Conservation (phyloP, 1,284 basidiomycete species). For the Trichosporon faecale region DNA sequence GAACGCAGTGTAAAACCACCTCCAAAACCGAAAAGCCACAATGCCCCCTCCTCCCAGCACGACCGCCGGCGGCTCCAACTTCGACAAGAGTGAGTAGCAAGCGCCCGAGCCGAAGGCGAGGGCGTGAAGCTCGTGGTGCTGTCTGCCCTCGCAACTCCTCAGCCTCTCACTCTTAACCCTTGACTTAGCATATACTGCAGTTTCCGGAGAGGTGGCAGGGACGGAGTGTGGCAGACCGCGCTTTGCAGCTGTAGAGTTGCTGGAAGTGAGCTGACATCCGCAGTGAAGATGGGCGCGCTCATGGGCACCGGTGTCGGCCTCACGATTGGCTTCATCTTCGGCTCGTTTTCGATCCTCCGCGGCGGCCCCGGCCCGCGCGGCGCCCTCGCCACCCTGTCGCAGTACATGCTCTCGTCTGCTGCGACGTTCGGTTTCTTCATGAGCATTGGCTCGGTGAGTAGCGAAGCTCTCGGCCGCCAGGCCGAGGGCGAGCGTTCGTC, state of each 20-base stretch:
- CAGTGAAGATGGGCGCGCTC: constrained; percentile 79
- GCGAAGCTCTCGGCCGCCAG: background rate
- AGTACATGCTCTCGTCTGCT: constrained; percentile 75
- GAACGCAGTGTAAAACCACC: background rate
- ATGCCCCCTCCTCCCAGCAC: constrained; percentile 51
- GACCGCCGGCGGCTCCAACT: constrained; percentile 40
- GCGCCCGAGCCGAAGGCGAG: background rate
- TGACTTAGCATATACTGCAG: too few relatives aligned
- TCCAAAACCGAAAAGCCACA: constrained; percentile 17
- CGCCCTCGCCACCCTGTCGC: constrained; percentile 77
- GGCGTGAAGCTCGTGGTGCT: background rate
- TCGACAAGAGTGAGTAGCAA: constrained; percentile 47
- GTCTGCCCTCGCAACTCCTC: too few relatives aligned
- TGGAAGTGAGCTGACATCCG: background rate
- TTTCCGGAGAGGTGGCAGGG: too few relatives aligned
- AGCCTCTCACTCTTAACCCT: too few relatives aligned
- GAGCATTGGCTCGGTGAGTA: constrained; percentile 51
- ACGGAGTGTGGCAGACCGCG: too few relatives aligned
- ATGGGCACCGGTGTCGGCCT: constrained; percentile 86
- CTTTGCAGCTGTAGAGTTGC: background rate
- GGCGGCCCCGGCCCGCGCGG: constrained; percentile 84
- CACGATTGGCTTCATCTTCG: constrained; percentile 92
- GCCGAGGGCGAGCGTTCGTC: background rate
- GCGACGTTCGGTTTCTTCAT: constrained; percentile 54
- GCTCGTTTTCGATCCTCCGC: constrained; percentile 71